Evolutionary conservation across 2,329 filamentous ascomycete genomes (phyloP).

Genomic region (Teratosphaeria zuluensis): DNA sequence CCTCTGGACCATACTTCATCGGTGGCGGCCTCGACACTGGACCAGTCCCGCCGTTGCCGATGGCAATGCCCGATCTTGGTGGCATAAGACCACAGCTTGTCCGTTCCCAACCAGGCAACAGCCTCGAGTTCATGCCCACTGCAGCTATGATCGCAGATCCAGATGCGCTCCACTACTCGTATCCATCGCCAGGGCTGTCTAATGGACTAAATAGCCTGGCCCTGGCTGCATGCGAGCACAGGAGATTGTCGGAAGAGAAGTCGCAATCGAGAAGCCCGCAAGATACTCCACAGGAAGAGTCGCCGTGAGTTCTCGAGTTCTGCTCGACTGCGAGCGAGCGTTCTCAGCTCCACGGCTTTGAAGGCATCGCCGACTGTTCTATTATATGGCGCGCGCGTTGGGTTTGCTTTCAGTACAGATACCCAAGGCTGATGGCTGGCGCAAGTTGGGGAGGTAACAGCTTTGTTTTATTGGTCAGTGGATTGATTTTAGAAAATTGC

Average conservation of each 20-base stretch:
- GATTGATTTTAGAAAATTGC: background rate
- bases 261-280: constrained; percentile 15
- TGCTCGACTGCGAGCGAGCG: background rate
- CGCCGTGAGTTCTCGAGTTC: background rate
- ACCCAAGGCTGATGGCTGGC: background rate
- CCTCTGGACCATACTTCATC: constrained; percentile 25
- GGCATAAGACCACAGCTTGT: constrained; percentile 23
- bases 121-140: constrained; percentile 24
- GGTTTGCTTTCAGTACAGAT: background rate
- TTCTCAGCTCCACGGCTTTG: background rate
- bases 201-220: constrained; percentile 30
- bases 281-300: background rate
- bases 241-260: constrained; percentile 24
- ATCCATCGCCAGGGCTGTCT: constrained; percentile 28
- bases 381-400: background rate
- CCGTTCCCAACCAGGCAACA: constrained; percentile 22
- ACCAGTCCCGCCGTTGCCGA: constrained; percentile 25
- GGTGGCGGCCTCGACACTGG: constrained; percentile 20
- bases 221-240: constrained; percentile 26
- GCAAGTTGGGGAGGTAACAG: background rate
- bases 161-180: constrained; percentile 25
- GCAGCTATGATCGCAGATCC: constrained; percentile 21
- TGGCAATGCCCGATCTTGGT: constrained; percentile 23
- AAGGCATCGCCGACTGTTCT: background rate
- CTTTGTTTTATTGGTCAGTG: background rate